Evolutionary conservation across 495 filamentous ascomycete genomes (phyloP), one percentile per base, ranked within the genome.

Genomic region (Penicillium paradoxum): DNA sequence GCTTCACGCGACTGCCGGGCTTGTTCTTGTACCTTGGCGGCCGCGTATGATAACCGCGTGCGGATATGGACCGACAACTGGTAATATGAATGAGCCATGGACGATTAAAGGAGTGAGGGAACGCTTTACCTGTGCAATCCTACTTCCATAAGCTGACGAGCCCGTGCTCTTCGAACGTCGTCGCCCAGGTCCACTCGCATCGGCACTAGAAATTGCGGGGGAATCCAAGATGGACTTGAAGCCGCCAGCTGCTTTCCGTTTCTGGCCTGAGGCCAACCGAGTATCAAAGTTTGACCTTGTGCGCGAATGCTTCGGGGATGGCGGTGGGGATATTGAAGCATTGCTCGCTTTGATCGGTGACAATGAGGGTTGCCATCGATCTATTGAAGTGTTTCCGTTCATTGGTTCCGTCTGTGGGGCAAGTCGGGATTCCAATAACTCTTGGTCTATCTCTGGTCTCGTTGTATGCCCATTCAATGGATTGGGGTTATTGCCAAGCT

Each of bases 11-110:
- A 78, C 71, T 92, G 84, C 79, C 89, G 89, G 45, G 87, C 89
- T 65, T 93, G 83, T 69, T 92, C 85, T 69, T 92, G 85, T 34
- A 97, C 84, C 66, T 95, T 95, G 59, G 91, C 80, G 73, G 92
- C 89, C 32, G 90, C 90, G 66, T 96, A 95, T 6, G 88, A 88
- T 11, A 97, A 75, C 45, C 89, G 86, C 6, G 89, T 80, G 55
- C 83, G 84, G 21, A 97, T 78, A 60, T 90, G 83, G 33, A 82
- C 79, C 27, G 90, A 89, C 40, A 93, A 67, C 86, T 95, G 60
- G 36, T 47, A 56, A 51, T 45, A 49, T 51, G 30, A 38, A 47
- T 71, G 43, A 60, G 52, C 47, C 64, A 40, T 30, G 45, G 50
- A 45, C 41, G 11, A 49, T 10, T 3, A 3, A 50, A 51, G 10